Percentiles rank a stretch among this genome's conserved stretches.
phyloP scores from a whole-genome alignment of 805 yeast genomes.

The Ogataea neopini region DNA sequence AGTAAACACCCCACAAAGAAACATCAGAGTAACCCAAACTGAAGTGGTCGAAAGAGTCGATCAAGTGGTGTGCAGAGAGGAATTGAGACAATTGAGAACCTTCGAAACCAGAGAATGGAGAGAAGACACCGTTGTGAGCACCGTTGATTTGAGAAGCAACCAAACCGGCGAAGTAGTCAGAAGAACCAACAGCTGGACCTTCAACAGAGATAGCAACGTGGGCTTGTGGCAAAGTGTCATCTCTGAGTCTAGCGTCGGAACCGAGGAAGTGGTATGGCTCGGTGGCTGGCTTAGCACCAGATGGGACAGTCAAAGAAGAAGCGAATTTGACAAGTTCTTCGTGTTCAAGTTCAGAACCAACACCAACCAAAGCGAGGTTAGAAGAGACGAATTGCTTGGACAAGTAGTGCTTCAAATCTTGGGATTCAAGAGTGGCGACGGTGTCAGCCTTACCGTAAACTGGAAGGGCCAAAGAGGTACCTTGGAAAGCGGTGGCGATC shows the following conservation, averaged over 20 bases:
- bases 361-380: constrained; percentile 64
- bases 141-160: constrained; percentile 71
- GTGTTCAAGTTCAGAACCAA: constrained; percentile 67
- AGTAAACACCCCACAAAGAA: constrained; percentile 82
- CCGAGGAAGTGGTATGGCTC: constrained; percentile 72
- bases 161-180: constrained; percentile 67
- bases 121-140: constrained; percentile 52
- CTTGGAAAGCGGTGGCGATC: constrained; percentile 84
- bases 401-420: constrained; percentile 60
- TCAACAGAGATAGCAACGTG: constrained; percentile 74
- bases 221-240: constrained; percentile 81
- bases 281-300: constrained; percentile 50
- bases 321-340: constrained; percentile 68
- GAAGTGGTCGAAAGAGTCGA: constrained; percentile 72
- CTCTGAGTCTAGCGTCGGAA: constrained; percentile 86
- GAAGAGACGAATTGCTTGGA: constrained; percentile 58
- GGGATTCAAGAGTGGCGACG: constrained; percentile 52
- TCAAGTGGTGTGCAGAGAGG: constrained; percentile 70
- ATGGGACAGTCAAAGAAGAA: constrained; percentile 49
- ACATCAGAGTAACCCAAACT: constrained; percentile 70
- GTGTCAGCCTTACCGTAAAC: constrained; percentile 72
- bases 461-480: constrained; percentile 78
- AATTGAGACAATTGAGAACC: constrained; percentile 72
- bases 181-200: constrained; percentile 65
- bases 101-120: constrained; percentile 55